A percentile compares a stretch with the other conserved stretches of the same genome.
These are phyloP conservation scores for Tricholoma terreum DNA, from an alignment of 768 basidiomycete genomes.

Conservation along the genomic window DNA sequence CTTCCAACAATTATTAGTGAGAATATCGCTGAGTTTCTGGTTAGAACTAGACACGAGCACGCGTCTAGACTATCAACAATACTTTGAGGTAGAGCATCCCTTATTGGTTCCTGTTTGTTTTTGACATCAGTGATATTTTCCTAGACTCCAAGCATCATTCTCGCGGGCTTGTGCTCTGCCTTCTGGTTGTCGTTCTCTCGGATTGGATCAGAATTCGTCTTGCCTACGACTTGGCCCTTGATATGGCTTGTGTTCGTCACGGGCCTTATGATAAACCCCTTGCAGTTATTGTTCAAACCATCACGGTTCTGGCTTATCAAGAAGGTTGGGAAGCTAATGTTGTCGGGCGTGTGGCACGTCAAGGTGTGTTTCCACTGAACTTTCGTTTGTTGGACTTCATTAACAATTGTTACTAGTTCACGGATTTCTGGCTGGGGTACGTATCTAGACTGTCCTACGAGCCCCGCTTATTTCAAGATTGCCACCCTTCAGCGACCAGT, in stretches of 20 bases:
- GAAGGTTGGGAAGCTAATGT: constrained; percentile 56
- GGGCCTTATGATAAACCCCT: constrained; percentile 68
- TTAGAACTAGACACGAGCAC: constrained; percentile 69
- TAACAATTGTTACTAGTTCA: constrained; percentile 47
- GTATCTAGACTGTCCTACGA: constrained; percentile 12
- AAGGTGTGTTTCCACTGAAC: constrained; percentile 40
- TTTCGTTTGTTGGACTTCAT: neutral
- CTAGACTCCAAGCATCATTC: constrained; percentile 73
- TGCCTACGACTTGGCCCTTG: constrained; percentile 74
- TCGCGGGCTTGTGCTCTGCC: constrained; percentile 68
- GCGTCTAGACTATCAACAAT: constrained; percentile 75
- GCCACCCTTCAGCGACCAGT: constrained; percentile 57
- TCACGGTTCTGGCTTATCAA: constrained; percentile 82
- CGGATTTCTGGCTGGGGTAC: constrained; percentile 89
- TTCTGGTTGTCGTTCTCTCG: constrained; percentile 72
- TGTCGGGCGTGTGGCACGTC: constrained; percentile 71
- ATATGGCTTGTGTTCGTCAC: constrained; percentile 71
- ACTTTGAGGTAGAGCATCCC: constrained; percentile 42
- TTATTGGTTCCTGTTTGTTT: neutral
- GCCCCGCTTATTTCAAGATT: neutral
- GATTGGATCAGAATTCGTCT: constrained; percentile 47
- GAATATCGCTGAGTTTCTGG: neutral
- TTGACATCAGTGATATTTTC: constrained; percentile 5
- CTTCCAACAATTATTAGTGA: constrained; percentile 1
- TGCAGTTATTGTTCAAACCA: constrained; percentile 57